Evolutionary conservation across 768 basidiomycete genomes (phyloP).

Genomic region (Podaxis carcinomalis): DNA sequence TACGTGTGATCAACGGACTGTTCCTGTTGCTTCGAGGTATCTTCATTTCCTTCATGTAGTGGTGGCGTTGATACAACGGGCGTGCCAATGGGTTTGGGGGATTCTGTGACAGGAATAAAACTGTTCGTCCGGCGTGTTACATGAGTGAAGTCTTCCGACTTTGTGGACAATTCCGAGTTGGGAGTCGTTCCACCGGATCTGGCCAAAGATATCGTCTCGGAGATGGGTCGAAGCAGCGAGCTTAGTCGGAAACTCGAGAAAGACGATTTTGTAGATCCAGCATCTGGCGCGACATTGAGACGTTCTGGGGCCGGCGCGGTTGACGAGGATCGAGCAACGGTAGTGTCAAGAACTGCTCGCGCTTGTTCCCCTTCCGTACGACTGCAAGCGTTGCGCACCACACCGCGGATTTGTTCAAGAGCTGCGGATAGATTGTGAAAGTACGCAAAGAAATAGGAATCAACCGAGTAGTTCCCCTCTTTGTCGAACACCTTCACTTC

Average conservation of each 20-base stretch:
- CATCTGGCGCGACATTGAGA: slow-evolving; percentile 15
- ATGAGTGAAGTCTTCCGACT: slow-evolving; percentile 67
- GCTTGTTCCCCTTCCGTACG: slow-evolving; percentile 28
- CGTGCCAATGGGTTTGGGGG: slow-evolving; percentile 26
- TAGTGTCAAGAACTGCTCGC: slow-evolving; percentile 56
- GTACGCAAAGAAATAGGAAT: slow-evolving; percentile 94
- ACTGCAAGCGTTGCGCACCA: slow-evolving; percentile 55
- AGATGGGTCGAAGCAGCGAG: slow-evolving; percentile 64
- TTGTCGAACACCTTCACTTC: slow-evolving; percentile 91
- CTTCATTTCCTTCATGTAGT: slow-evolving; percentile 10
- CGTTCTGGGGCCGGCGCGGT: slow-evolving; percentile 28
- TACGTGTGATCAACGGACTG: slow-evolving; percentile 61
- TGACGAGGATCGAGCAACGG: slow-evolving; percentile 33
- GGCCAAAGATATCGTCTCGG: slow-evolving; percentile 38
- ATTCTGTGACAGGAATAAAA: slow-evolving; percentile 58
- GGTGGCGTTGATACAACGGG: slow-evolving; percentile 4
- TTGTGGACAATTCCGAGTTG: slow-evolving; percentile 28
- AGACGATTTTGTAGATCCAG: slow-evolving; percentile 14
- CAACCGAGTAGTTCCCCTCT: slow-evolving; percentile 70
- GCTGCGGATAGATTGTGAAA: slow-evolving; percentile 79
- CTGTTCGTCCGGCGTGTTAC: slow-evolving; percentile 51
- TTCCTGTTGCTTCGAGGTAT: slow-evolving; percentile 17
- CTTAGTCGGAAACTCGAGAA: slow-evolving; percentile 58
- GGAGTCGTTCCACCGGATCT: slow-evolving; percentile 20
- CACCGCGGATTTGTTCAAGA: slow-evolving; percentile 76